A percentile compares a stretch with the other conserved stretches of the same genome.
phyloP scores from a whole-genome alignment of 108 stramenopile species.

The Skeletonema marinoi region DNA sequence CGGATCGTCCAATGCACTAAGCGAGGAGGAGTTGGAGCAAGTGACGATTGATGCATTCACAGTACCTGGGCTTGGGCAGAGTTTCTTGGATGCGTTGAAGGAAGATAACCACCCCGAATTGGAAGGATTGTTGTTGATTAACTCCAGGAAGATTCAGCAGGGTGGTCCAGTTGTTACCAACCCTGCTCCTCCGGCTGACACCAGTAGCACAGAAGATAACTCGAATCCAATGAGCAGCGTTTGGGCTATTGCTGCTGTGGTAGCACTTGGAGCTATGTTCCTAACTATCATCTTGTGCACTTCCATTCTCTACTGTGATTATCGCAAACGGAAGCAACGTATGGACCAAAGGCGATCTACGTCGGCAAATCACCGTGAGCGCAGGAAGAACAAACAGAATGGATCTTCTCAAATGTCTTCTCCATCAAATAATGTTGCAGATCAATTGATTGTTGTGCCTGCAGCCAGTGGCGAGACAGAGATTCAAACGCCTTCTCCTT shows the following conservation, averaged over 20 bases:
- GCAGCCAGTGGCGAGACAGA: slow-evolving; percentile 26
- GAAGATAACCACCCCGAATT: slow-evolving; percentile 14
- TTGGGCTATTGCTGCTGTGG: slow-evolving; percentile 45
- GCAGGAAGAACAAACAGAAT: background rate
- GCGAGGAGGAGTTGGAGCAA: slow-evolving; percentile 92
- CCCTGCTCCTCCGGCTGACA: background rate
- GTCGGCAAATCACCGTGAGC: background rate
- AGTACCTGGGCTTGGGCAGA: slow-evolving; percentile 34
- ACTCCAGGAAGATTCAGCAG: slow-evolving; percentile 13
- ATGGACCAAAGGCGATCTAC: background rate
- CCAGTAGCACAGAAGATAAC: background rate
- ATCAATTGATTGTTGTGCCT: slow-evolving; percentile 8
- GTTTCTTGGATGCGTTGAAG: slow-evolving; percentile 18
- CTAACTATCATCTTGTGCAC: slow-evolving; percentile 40
- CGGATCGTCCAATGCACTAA: slow-evolving; percentile 93
- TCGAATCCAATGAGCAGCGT: slow-evolving; percentile 12
- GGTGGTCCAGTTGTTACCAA: background rate
- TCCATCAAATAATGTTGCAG: background rate
- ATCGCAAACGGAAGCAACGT: slow-evolving; percentile 32
- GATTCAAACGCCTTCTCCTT: slow-evolving; percentile 7
- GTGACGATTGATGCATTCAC: slow-evolving; percentile 52
- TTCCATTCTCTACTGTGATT: slow-evolving; percentile 38
- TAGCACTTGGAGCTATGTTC: slow-evolving; percentile 44
- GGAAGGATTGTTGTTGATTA: slow-evolving; percentile 23
- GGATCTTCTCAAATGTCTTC: background rate